Conservation (phyloP, 345 rosid genomes). For the Hypericum androsaemum region DNA sequence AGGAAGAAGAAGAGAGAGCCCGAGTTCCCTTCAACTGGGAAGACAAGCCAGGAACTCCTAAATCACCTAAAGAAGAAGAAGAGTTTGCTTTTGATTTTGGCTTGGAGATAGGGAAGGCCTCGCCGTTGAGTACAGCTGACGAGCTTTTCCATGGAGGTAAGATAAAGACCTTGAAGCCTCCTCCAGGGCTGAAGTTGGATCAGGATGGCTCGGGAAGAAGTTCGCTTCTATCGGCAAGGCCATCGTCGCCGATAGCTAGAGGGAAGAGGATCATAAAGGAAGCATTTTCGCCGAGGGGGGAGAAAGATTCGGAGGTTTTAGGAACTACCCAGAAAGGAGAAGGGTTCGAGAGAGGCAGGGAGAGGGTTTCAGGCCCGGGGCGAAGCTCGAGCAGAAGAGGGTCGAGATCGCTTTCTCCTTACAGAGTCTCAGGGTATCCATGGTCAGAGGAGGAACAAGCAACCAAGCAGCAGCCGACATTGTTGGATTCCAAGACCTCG, state of each 20-base stretch:
- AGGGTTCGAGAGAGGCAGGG: constrained; percentile 40
- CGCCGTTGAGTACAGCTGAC: constrained; percentile 31
- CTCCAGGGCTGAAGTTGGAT: constrained; percentile 39
- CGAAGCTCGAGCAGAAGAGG: constrained; percentile 38
- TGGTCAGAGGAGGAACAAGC: constrained; percentile 63
- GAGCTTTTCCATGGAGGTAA: constrained; percentile 70
- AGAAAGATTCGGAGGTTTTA: constrained; percentile 34
- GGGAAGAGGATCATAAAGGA: constrained; percentile 43
- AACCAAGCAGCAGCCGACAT: constrained; percentile 15
- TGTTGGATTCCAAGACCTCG: constrained; percentile 10
- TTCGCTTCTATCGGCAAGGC: constrained; percentile 21
- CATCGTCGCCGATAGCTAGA: constrained; percentile 41
- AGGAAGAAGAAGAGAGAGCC: not conserved
- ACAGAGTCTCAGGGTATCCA: constrained; percentile 56
- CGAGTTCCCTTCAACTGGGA: too few species aligned
- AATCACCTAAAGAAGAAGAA: constrained; percentile 20
- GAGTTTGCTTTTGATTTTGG: constrained; percentile 28
- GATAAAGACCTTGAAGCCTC: constrained; percentile 60
- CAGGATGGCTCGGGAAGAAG: constrained; percentile 13
- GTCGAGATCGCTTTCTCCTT: constrained; percentile 67
- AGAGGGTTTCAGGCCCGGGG: constrained; percentile 19
- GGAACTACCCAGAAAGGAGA: not conserved
- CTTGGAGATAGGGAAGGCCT: constrained; percentile 8
- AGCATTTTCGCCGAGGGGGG: constrained; percentile 47
- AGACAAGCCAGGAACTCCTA: constrained; percentile 25